A percentile compares a stretch with the other conserved stretches of the same genome.
phyloP scores from a whole-genome alignment of 2,329 filamentous ascomycete species.

The Colletotrichum cordylinicola region DNA sequence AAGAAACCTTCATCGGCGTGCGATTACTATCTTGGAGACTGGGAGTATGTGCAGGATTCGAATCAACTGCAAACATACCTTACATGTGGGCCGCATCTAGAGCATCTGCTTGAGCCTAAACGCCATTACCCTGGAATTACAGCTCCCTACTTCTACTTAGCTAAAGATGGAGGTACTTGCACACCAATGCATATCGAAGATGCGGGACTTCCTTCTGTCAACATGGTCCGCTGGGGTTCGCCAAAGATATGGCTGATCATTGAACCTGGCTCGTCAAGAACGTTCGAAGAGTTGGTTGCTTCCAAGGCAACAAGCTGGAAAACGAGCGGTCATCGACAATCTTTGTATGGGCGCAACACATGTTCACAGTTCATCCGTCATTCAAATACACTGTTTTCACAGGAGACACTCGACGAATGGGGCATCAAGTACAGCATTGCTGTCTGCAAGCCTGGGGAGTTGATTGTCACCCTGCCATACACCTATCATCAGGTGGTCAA shows the following conservation, averaged over 20 bases:
- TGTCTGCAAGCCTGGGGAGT: background rate
- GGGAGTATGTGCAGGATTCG: background rate
- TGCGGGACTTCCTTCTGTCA: background rate
- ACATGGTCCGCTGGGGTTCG: background rate
- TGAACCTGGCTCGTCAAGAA: background rate
- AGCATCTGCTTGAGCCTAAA: background rate
- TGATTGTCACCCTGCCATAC: background rate
- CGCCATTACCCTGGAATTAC: background rate
- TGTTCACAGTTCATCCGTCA: background rate
- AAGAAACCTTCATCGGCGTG: background rate
- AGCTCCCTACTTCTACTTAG: background rate
- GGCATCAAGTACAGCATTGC: background rate
- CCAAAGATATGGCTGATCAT: background rate
- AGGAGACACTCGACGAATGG: background rate
- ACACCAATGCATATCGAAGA: background rate
- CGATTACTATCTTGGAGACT: background rate
- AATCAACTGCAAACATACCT: background rate
- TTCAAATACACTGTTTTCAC: background rate
- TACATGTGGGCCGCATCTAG: background rate
- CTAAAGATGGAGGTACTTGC: background rate
- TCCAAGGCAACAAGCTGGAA: background rate
- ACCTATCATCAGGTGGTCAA: background rate
- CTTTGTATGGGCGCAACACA: background rate
- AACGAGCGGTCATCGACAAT: background rate
- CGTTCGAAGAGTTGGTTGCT: background rate